Base-by-base conservation (phyloP, 148 eudicot species). In the Fallopia convolvulus region DNA sequence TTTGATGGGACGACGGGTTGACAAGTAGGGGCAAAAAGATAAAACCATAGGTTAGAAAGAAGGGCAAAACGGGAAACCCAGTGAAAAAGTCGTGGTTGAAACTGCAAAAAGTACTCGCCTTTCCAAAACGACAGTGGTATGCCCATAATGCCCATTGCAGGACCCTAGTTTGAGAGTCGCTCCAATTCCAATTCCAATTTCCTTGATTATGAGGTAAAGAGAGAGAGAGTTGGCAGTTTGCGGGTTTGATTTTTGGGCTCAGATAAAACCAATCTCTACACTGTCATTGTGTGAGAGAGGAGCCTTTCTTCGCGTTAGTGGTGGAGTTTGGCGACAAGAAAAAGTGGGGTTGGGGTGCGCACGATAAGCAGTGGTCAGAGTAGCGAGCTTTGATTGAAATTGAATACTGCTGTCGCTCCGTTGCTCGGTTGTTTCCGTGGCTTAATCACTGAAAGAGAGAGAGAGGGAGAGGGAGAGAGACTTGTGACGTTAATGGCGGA, bases 291-390 rank as follows among this genome's bases (percentile, higher is more conserved):
- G 70, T 36, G 73, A 70, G 44, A 70, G 73, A 70, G 73, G 73
- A 14, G 73, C 1, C 5, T 33, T n/a, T 33, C 20, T 18, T 17
- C 1, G 74, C 41, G 74, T 6, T 17, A 46, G 50, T 46, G 55
- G 55, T 73, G 53, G 75, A 42, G 75, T 26, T 73, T 8, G 75
- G 75, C 50, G 75, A 73, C 75, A 73, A 73, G 53, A 42, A 73
- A 73, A 73, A 14, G 75, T 42, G 55, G 55, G 75, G 55, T 73
- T 72, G 52, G 32, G 75, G 75, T 73, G 75, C 75, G 75, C 75
- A 73, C 75, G 52, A 73, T 73, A 73, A 73, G 52, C 75, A 73
- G 55, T 44, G 53, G 39, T 21, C 75, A 73, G 52, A 44, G 46
- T 39, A 36, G 41, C 7, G 41, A 68, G 72, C 44, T 68, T 33